phyloP scores from a whole-genome alignment of 2,329 filamentous ascomycete genomes.

The Gnomoniopsis sp. region DNA sequence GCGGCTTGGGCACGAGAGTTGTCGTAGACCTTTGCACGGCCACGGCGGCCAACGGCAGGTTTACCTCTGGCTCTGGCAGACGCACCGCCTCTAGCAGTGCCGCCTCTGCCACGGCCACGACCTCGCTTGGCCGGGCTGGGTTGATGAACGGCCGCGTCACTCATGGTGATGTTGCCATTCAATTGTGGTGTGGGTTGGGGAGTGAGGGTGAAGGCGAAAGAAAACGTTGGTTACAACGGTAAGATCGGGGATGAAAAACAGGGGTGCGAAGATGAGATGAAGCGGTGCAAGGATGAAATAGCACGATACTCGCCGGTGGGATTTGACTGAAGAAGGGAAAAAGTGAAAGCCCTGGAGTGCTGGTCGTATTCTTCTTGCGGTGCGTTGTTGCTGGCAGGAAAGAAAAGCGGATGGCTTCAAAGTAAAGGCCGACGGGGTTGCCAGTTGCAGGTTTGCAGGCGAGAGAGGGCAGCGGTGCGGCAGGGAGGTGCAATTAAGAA shows the following conservation, averaged over 20 bases:
- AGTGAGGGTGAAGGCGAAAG: slow-evolving; percentile 6
- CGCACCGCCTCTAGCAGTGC: slow-evolving; percentile 10
- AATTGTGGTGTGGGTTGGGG: slow-evolving; percentile 2
- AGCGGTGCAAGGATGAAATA: background rate
- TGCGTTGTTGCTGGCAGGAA: background rate
- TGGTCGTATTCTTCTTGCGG: background rate
- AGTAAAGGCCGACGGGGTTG: background rate
- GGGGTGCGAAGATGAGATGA: background rate
- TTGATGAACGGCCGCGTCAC: slow-evolving; percentile 17
- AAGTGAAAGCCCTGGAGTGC: background rate
- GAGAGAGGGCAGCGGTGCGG: slow-evolving; percentile 3
- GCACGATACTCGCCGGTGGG: background rate
- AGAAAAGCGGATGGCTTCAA: background rate
- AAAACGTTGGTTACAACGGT: background rate
- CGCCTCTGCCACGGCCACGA: slow-evolving; percentile 14
- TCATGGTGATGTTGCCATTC: slow-evolving; percentile 19
- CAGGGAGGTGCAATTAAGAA: slow-evolving; percentile 1
- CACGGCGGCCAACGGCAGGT: slow-evolving; percentile 16
- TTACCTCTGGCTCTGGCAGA: slow-evolving; percentile 16
- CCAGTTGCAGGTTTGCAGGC: background rate
- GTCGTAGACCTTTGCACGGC: slow-evolving; percentile 57
- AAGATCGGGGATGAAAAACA: background rate
- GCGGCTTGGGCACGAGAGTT: slow-evolving; percentile 53
- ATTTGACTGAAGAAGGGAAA: background rate
- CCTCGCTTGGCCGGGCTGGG: slow-evolving; percentile 19